Evolutionary conservation across 169 alveolate genomes (phyloP).

Genomic region (Perkinsus olseni): DNA sequence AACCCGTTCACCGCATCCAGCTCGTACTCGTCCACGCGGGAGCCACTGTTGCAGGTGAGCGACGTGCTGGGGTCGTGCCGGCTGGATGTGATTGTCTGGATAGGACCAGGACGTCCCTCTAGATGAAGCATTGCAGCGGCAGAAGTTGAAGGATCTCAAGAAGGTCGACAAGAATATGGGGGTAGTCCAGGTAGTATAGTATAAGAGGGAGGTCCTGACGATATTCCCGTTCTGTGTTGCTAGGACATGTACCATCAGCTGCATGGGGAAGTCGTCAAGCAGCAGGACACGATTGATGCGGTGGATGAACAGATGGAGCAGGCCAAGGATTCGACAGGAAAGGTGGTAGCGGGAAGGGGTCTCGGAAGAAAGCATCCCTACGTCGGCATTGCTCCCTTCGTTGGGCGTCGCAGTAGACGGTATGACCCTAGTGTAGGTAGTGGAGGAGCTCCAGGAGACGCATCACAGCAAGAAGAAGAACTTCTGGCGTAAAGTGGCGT

Average conservation of each 20-base stretch:
- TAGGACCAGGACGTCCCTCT: not conserved
- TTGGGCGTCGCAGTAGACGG: too few species aligned
- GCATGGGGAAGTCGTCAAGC: not conserved
- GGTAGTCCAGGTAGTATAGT: not conserved
- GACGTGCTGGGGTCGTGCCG: not conserved
- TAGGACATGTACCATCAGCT: not conserved
- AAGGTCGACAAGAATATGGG: not conserved
- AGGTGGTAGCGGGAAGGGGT: not conserved
- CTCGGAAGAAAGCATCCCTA: not conserved
- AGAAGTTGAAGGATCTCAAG: not conserved
- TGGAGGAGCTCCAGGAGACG: not conserved
- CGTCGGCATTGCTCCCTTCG: not conserved
- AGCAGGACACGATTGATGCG: not conserved
- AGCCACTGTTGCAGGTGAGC: not conserved
- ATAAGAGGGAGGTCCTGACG: not conserved
- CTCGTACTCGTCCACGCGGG: not conserved
- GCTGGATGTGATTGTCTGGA: not conserved
- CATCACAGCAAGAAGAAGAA: not conserved
- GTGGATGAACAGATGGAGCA: not conserved
- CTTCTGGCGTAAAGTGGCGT: not conserved
- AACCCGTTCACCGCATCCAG: not conserved
- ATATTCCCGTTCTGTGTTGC: too few species aligned
- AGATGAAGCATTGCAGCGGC: not conserved
- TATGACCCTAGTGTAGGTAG: too few species aligned
- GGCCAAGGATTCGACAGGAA: not conserved